These are phyloP conservation scores for Yamadazyma taylorii DNA, from an alignment of 1,139 yeast species.

Conservation along the genomic window DNA sequence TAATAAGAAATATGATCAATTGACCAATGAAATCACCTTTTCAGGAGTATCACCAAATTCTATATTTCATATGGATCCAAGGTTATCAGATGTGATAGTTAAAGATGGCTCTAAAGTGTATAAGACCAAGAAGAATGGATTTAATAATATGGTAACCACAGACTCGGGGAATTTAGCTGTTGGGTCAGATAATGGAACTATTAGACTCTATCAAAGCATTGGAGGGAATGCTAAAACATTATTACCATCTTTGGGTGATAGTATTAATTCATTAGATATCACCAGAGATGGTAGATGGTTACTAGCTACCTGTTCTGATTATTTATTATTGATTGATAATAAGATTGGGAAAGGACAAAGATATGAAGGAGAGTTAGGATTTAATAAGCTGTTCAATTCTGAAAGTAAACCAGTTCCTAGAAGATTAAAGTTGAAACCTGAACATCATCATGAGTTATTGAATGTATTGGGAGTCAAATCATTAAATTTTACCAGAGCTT, in stretches of 20 bases:
- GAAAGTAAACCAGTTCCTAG: slow-evolving; percentile 70
- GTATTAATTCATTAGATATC: slow-evolving; percentile 63
- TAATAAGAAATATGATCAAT: slow-evolving; percentile 66
- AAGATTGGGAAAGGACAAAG: slow-evolving; percentile 59
- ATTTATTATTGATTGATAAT: slow-evolving; percentile 67
- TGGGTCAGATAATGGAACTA: slow-evolving; percentile 73
- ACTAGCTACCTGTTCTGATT: slow-evolving; percentile 73
- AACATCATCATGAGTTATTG: slow-evolving; percentile 67
- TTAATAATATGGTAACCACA: slow-evolving; percentile 69
- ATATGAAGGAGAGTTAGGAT: slow-evolving; percentile 64
- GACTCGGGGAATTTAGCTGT: slow-evolving; percentile 73
- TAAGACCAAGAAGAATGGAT: slow-evolving; percentile 55
- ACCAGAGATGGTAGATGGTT: slow-evolving; percentile 83
- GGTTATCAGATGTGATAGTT: slow-evolving; percentile 58
- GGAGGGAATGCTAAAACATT: slow-evolving; percentile 77
- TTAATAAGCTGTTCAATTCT: slow-evolving; percentile 60
- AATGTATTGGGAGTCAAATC: slow-evolving; percentile 47
- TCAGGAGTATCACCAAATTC: slow-evolving; percentile 67
- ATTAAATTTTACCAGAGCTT: slow-evolving; percentile 67
- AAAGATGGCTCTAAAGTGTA: slow-evolving; percentile 44
- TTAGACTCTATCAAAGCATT: slow-evolving; percentile 66
- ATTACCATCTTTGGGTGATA: slow-evolving; percentile 80
- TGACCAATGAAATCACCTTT: slow-evolving; percentile 71
- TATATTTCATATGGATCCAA: slow-evolving; percentile 76
- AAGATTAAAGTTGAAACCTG: slow-evolving; percentile 67